Evolutionary conservation across 148 eudicot species (phyloP).

Genomic region (Rhododendron henanense): DNA sequence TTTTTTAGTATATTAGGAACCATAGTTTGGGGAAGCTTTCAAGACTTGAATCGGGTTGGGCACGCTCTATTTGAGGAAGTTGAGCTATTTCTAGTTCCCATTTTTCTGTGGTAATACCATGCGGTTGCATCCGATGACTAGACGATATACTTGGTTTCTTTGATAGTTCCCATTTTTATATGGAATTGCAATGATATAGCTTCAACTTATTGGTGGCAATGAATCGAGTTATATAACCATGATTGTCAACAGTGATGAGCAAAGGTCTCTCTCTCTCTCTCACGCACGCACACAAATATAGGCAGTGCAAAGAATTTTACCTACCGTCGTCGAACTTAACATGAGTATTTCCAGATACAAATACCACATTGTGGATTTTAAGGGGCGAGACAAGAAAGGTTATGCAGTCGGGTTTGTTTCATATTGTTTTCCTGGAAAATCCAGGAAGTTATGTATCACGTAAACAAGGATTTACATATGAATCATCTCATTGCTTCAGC

Average conservation of each 20-base stretch:
- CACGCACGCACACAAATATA: not conserved
- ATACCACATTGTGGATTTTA: not conserved
- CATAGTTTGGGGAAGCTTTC: not conserved
- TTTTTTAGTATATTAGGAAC: not conserved
- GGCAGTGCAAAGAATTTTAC: not conserved
- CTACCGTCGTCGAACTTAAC: not conserved
- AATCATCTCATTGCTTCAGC: not conserved
- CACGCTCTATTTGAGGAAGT: not conserved
- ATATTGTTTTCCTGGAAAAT: not conserved
- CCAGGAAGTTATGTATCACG: not conserved
- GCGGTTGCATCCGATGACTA: not conserved
- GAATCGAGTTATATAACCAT: not conserved
- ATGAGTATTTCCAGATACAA: not conserved
- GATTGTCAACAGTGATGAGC: not conserved
- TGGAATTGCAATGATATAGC: not conserved
- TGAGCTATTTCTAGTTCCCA: not conserved
- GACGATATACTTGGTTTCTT: not conserved
- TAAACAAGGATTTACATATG: not conserved
- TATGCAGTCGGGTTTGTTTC: not conserved
- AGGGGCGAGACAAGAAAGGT: not conserved
- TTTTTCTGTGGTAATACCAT: not conserved
- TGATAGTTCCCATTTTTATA: no score
- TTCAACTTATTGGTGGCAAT: not conserved
- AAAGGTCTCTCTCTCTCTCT: no score
- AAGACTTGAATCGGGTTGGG: not conserved